phyloP scores from a whole-genome alignment of 345 rosid species.

The Hypericum perforatum region DNA sequence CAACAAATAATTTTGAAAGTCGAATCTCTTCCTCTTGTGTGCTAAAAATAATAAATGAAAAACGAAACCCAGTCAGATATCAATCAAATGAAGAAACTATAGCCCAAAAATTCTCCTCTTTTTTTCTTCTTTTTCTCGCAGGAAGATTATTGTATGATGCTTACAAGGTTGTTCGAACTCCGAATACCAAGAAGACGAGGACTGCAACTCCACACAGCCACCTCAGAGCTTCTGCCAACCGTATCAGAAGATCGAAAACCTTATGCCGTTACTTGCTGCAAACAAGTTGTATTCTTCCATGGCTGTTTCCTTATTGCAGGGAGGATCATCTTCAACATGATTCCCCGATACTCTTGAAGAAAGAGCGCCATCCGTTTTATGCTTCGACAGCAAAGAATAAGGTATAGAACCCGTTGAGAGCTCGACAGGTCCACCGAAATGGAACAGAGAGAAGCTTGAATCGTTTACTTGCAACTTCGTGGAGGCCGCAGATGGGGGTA shows the following conservation, averaged over 20 bases:
- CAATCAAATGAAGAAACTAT: conserved; percentile 24
- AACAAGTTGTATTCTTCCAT: conserved; percentile 85
- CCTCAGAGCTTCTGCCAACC: conserved; percentile 24
- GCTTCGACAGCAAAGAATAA: conserved; percentile 28
- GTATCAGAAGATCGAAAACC: conserved; percentile 55
- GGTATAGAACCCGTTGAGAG: conserved; percentile 40
- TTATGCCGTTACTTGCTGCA: conserved; percentile 52
- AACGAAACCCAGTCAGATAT: conserved; percentile 16
- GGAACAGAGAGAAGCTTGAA: conserved; percentile 70
- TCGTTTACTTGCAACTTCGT: conserved; percentile 23
- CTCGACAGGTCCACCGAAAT: conserved; percentile 79
- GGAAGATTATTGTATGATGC: conserved; percentile 34
- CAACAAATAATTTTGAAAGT: no score
- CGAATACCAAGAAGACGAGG: conserved; percentile 25
- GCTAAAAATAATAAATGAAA: conserved; percentile 1
- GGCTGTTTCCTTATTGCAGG: conserved; percentile 36
- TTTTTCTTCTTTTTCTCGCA: conserved; percentile 18
- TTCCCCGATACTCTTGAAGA: conserved; percentile 42
- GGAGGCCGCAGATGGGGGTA: conserved; percentile 17
- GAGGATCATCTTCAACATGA: conserved; percentile 32
- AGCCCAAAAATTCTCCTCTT: conserved; percentile 28
- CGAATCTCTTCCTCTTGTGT: no score
- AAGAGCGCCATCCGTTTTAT: conserved; percentile 30
- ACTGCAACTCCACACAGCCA: conserved; percentile 20
- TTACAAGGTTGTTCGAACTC: conserved; percentile 33